Conservation (phyloP, 108 stramenopile genomes). For the Nitzschia inconspicua region DNA sequence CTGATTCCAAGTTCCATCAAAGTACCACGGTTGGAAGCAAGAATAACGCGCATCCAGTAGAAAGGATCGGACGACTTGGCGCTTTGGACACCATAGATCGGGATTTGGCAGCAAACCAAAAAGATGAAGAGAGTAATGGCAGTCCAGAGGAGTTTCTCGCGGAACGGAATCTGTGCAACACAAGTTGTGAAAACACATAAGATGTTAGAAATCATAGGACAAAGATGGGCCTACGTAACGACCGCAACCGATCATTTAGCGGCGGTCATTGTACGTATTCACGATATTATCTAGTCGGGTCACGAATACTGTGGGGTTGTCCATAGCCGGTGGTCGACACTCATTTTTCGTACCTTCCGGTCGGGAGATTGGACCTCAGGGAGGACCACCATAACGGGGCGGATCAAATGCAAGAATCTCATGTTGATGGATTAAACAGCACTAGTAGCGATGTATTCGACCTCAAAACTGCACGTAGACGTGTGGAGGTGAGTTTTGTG, state of each 20-base stretch:
- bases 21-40: conserved; percentile 99
- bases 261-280: conserved; percentile 1
- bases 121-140: conserved; percentile 99
- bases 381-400: conserved; percentile 97
- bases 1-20: conserved; percentile 99
- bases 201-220: neutral
- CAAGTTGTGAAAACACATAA: neutral
- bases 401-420: conserved; percentile 97
- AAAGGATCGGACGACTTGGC: conserved; percentile 99
- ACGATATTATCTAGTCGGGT: conserved; percentile 15
- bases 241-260: neutral
- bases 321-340: neutral
- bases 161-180: conserved; percentile 80
- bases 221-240: neutral
- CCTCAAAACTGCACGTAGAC: no score
- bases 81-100: conserved; percentile 96
- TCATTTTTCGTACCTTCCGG: conserved; percentile 81
- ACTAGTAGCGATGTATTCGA: no score
- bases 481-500: no score
- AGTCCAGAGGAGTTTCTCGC: conserved; percentile 98
- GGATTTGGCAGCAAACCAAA: conserved; percentile 99
- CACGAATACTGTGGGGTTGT: conserved; percentile 9
- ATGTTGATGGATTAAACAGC: no score
- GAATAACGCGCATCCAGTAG: conserved; percentile 99
- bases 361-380: conserved; percentile 97